These are phyloP conservation scores for Blastocystis sp. DNA, from an alignment of 352 stramenopile genomes.

Conservation along the genomic window DNA sequence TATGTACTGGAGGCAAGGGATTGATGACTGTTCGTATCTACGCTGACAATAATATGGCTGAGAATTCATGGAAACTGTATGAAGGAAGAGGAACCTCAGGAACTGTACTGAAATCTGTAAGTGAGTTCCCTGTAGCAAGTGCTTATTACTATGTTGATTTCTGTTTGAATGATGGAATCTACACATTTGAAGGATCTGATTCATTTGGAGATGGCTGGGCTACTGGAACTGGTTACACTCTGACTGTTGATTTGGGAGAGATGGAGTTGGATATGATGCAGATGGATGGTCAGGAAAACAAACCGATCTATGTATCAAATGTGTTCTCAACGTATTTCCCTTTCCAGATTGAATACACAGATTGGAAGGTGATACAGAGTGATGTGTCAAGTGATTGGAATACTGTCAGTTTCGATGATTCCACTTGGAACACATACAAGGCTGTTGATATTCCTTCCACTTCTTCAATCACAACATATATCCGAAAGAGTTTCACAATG, in stretches of 20 bases:
- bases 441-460: neutral
- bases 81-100: neutral
- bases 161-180: conserved; percentile 6
- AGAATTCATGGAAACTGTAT: conserved; percentile 5
- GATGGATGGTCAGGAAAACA: neutral
- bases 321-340: conserved; percentile 12
- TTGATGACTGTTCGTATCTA: conserved; percentile 18
- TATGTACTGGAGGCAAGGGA: neutral
- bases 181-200: neutral
- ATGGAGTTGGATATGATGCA: conserved; percentile 34
- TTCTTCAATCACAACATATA: neutral
- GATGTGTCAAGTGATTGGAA: neutral
- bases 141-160: conserved; percentile 34
- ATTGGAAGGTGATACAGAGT: conserved; percentile 7
- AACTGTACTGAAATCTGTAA: neutral
- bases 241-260: conserved; percentile 42
- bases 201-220: neutral
- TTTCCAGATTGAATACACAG: neutral
- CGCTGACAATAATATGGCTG: neutral
- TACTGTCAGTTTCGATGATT: neutral
- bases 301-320: neutral
- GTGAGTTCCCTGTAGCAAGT: neutral
- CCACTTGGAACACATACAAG: neutral
- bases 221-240: neutral
- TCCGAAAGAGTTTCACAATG: conserved; percentile 26